Evolutionary conservation across 1,284 basidiomycete genomes (phyloP).

Genomic region (Cutaneotrichosporon curvatum): DNA sequence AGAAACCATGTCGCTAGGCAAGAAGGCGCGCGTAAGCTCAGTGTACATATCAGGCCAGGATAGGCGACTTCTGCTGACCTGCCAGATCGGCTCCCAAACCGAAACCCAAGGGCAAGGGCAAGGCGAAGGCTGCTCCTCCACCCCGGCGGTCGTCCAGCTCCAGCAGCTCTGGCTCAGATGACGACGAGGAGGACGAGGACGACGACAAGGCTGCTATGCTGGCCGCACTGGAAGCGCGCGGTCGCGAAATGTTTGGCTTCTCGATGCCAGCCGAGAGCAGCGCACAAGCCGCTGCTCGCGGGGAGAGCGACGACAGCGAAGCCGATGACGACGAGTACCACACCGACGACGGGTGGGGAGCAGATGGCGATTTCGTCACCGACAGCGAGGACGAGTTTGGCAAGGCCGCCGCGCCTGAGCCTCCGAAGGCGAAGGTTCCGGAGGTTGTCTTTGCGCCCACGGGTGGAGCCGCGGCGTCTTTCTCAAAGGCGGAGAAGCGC

Average conservation of each 20-base stretch:
- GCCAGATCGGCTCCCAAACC: no score
- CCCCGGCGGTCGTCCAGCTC: neutral
- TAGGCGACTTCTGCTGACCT: no score
- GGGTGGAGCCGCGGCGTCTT: neutral
- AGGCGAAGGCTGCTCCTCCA: neutral
- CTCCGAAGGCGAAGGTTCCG: constrained; percentile 10
- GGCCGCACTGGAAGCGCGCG: constrained; percentile 42
- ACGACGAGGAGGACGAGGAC: constrained; percentile 3
- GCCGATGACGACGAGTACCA: constrained; percentile 28
- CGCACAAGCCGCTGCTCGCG: constrained; percentile 10
- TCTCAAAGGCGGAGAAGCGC: constrained; percentile 37
- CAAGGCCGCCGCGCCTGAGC: neutral
- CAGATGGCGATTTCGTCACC: constrained; percentile 32
- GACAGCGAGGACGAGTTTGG: constrained; percentile 37
- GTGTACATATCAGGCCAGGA: no score
- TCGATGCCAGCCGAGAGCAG: constrained; percentile 25
- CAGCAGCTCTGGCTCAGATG: neutral
- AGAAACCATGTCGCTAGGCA: no score
- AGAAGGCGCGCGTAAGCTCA: no score
- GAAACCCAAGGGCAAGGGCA: neutral
- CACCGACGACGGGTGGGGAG: constrained; percentile 40
- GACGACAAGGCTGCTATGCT: constrained; percentile 36
- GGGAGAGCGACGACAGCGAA: constrained; percentile 20
- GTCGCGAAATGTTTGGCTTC: constrained; percentile 38
- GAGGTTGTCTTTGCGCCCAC: constrained; percentile 40